Conservation (phyloP, 2,329 filamentous ascomycete genomes). For the Parafenestella ontariensis region DNA sequence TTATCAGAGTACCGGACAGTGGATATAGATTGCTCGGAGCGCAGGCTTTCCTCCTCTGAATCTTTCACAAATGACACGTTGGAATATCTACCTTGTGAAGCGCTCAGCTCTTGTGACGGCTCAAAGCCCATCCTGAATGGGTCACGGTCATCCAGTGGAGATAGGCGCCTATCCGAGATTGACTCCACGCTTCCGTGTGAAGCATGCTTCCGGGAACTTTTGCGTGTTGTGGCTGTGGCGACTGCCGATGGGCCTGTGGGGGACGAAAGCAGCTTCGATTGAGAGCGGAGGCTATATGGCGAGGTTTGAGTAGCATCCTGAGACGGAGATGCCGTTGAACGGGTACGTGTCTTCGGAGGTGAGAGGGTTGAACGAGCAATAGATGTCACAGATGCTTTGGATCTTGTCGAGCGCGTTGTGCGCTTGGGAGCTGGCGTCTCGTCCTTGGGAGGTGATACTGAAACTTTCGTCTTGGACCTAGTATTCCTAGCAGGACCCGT, state of each 20-base stretch:
- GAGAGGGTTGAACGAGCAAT: slow-evolving; percentile 22
- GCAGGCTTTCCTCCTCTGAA: slow-evolving; percentile 40
- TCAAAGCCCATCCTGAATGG: slow-evolving; percentile 23
- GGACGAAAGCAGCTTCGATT: slow-evolving; percentile 35
- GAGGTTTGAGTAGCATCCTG: slow-evolving; percentile 27
- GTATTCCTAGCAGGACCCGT: slow-evolving; percentile 41
- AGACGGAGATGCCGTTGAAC: slow-evolving; percentile 26
- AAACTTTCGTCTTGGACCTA: slow-evolving; percentile 39
- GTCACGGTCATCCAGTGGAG: slow-evolving; percentile 15
- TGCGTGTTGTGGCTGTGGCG: slow-evolving; percentile 1
- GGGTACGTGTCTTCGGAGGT: slow-evolving; percentile 23
- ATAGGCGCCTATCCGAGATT: slow-evolving; percentile 9
- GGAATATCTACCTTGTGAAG: slow-evolving; percentile 29
- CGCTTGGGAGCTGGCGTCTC: slow-evolving; percentile 13
- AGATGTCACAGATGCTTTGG: slow-evolving; percentile 24
- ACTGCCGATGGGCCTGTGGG: slow-evolving; percentile 6
- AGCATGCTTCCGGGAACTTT: slow-evolving; percentile 20
- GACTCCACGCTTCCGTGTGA: slow-evolving; percentile 16
- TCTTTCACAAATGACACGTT: slow-evolving; percentile 38
- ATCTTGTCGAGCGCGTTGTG: slow-evolving; percentile 26
- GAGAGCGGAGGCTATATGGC: slow-evolving; percentile 38
- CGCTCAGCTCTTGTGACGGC: slow-evolving; percentile 33
- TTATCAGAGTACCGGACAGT: slow-evolving; percentile 34
- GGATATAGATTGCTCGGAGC: slow-evolving; percentile 38
- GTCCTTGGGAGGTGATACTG: slow-evolving; percentile 27